Percentiles rank a stretch among this genome's conserved stretches.
phyloP scores from a whole-genome alignment of 306 rosid genomes.

The Canavalia gladiata region DNA sequence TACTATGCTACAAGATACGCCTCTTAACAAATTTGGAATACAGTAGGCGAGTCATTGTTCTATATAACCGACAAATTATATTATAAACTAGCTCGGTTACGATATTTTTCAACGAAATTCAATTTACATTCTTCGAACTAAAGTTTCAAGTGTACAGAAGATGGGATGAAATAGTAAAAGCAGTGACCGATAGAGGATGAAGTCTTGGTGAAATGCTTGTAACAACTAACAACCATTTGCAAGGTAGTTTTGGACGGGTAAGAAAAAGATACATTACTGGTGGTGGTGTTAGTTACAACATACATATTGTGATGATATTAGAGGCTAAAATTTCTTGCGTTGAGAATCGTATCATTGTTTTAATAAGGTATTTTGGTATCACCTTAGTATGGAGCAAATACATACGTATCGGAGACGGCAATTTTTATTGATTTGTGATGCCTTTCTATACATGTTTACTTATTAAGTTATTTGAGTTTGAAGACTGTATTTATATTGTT shows the following conservation, averaged over 20 bases:
- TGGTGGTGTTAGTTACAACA: conserved; percentile 48
- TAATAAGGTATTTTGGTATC: background rate
- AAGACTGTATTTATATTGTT: background rate
- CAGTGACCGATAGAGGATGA: background rate
- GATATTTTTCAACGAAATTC: background rate
- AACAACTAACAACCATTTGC: conserved; percentile 7
- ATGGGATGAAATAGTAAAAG: background rate
- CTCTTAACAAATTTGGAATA: too few species aligned
- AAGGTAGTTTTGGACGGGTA: conserved; percentile 26
- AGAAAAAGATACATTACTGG: conserved; percentile 26
- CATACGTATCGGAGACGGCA: background rate
- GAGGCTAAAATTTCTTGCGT: conserved; percentile 30
- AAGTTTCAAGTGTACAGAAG: background rate
- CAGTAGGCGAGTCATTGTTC: too few species aligned
- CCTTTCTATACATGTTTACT: background rate
- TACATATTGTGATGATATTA: conserved; percentile 39
- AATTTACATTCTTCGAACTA: background rate
- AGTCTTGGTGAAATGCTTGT: background rate
- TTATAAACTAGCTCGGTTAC: background rate
- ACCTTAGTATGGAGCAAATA: background rate
- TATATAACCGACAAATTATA: too few species aligned
- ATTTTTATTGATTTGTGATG: background rate
- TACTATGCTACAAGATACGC: too few species aligned
- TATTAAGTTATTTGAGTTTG: background rate
- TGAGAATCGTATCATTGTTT: conserved; percentile 7